These are phyloP conservation scores for Withania somnifera DNA, from an alignment of 305 asterid species.

Conservation along the genomic window DNA sequence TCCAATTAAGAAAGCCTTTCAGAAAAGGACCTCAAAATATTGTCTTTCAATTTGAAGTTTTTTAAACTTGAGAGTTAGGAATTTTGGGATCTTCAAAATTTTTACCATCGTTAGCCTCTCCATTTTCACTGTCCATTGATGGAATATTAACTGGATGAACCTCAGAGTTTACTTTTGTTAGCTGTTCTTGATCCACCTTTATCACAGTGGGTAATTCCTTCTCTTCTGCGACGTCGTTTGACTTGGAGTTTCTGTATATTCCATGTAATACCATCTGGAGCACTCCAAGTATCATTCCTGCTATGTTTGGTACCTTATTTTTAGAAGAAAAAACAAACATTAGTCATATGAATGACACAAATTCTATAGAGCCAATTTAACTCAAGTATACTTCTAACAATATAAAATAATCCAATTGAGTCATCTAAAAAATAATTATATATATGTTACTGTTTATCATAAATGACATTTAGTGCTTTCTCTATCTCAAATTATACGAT, in stretches of 20 bases:
- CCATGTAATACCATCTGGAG: neutral
- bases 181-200: neutral
- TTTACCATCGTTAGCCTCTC: neutral
- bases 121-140: neutral
- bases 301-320: slow-evolving; percentile 7
- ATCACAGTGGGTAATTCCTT: neutral
- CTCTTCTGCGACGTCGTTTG: neutral
- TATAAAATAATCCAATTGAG: neutral
- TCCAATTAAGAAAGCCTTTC: neutral
- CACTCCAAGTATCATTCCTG: neutral
- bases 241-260: neutral
- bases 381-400: neutral
- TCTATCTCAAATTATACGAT: too few relatives aligned
- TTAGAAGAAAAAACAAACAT: neutral
- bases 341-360: neutral
- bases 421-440: neutral
- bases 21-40: neutral
- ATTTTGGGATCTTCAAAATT: neutral
- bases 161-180: neutral
- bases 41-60: neutral
- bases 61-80: neutral
- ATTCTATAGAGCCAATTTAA: neutral
- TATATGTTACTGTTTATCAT: neutral
- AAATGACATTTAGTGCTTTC: neutral
- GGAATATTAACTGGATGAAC: neutral